Base-by-base conservation (phyloP, 2,329 filamentous ascomycete species). In the Knoxdaviesia capensis region DNA sequence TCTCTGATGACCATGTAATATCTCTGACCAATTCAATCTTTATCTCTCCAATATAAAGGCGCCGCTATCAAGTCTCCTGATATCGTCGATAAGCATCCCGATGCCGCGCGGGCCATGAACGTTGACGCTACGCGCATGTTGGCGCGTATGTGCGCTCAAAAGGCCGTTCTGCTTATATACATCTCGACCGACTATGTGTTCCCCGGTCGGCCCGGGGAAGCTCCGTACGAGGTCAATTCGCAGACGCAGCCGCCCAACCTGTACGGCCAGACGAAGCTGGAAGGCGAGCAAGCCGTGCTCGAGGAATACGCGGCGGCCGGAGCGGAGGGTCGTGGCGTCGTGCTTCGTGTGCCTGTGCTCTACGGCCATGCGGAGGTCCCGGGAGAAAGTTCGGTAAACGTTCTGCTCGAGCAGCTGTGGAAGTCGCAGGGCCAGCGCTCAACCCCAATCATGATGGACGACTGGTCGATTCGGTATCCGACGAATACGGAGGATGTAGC, bases 51-150 rank as follows among this genome's bases (percentile, higher is more conserved):
- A 20, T 20, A 20, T 20, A 34, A 47, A 87, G 81, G 81, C 54
- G 87, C 86, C 36, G 86, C 86, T 38, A 87, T 93, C 58, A 76
- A 84, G 47, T 92, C 80, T 52, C 86, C 87, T 2, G 86, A 94
- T 59, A 80, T 80, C 54, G 88, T 86, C 53, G 80, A 86, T 51
- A 70, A 73, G 48, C 74, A 94, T 55, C 86, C 85, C 3, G 71
- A 77, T 45, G 80, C 74, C 42, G 83, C 85, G 3, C 71, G 70
- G 46, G 69, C 68, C 11, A 65, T 92, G 51, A 93, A 93, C 53
- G 74, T 88, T 8, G 66, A 73, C 3, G 80, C 84, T 3, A 80
- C 82, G 39, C 62, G 65, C 39, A 59, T 61, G 6, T 70, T 94
- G 8, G 82, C 83, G 7, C 57, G 64, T 36, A 65, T 75, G n/a